Conservation (phyloP, 768 basidiomycete genomes). For the Auricularia cornea region DNA sequence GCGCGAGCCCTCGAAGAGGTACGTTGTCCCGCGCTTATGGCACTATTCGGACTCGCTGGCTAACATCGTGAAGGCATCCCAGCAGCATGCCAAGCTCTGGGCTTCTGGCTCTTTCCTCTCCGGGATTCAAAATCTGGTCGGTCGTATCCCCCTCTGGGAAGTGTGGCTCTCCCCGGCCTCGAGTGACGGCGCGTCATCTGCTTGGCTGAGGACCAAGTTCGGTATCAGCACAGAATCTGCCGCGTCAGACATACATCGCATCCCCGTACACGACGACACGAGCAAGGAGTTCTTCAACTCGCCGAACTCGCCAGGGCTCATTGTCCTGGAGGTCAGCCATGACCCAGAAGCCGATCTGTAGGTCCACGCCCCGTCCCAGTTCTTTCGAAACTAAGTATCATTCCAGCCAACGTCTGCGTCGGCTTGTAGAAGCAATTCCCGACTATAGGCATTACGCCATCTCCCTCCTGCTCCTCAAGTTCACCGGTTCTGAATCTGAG, state of each 20-base stretch:
- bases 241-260: slow-evolving; percentile 40
- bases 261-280: slow-evolving; percentile 16
- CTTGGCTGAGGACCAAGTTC: slow-evolving; percentile 75
- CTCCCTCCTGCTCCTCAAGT: slow-evolving; percentile 51
- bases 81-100: slow-evolving; percentile 67
- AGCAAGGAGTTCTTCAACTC: neutral
- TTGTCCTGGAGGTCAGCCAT: slow-evolving; percentile 68
- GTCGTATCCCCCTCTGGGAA: slow-evolving; percentile 37
- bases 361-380: slow-evolving; percentile 12
- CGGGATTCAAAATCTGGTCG: slow-evolving; percentile 32
- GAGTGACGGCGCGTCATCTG: slow-evolving; percentile 65
- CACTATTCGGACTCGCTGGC: too few species aligned
- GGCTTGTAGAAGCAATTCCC: slow-evolving; percentile 49
- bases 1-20: slow-evolving; percentile 64
- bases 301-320: slow-evolving; percentile 45
- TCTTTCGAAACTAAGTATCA: slow-evolving; percentile 50
- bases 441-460: slow-evolving; percentile 51
- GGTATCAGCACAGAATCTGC: slow-evolving; percentile 37
- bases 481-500: slow-evolving; percentile 39
- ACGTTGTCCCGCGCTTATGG: too few species aligned
- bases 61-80: slow-evolving; percentile 46
- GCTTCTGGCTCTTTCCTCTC: slow-evolving; percentile 61
- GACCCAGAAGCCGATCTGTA: slow-evolving; percentile 62
- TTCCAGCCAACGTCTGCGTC: slow-evolving; percentile 67
- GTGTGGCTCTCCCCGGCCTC: slow-evolving; percentile 71